Conservation (phyloP, 2,329 filamentous ascomycete species). For the Colletotrichum paranaense region DNA sequence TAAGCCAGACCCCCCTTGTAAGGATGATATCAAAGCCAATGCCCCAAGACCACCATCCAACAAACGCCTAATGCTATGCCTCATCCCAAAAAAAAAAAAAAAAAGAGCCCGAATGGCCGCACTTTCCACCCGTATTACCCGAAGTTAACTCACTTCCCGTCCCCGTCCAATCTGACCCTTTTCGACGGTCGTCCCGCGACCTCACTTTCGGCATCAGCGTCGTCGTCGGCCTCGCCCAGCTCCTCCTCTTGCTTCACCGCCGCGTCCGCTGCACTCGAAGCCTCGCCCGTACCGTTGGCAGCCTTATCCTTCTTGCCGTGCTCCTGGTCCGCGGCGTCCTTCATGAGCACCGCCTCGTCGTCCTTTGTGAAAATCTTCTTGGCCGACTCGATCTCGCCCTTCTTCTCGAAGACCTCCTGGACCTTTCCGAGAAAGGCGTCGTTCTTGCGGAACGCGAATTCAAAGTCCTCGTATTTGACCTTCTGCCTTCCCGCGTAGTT, state of each 20-base stretch:
- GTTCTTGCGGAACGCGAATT: constrained; percentile 90
- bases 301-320: constrained; percentile 49
- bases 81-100: not conserved
- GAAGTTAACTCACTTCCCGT: constrained; percentile 12
- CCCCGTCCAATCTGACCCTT: constrained; percentile 24
- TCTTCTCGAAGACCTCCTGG: constrained; percentile 88
- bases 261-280: constrained; percentile 42
- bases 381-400: constrained; percentile 85
- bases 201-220: constrained; percentile 48
- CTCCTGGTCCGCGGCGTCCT: constrained; percentile 59
- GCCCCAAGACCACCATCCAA: not conserved
- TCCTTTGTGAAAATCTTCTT: constrained; percentile 80
- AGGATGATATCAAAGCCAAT: not conserved
- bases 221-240: constrained; percentile 64
- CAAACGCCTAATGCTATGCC: constrained; percentile 32
- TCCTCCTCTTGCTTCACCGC: constrained; percentile 58
- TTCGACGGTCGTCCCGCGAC: constrained; percentile 37
- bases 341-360: constrained; percentile 70
- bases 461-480: constrained; percentile 98
- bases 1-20: not conserved
- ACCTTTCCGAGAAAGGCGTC: constrained; percentile 88
- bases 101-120: not conserved
- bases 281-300: constrained; percentile 37
- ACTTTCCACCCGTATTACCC: not conserved
- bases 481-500: constrained; percentile 91